Evolutionary conservation across 169 alveolate species (phyloP).

Genomic region (Prorocentrum cordatum): DNA sequence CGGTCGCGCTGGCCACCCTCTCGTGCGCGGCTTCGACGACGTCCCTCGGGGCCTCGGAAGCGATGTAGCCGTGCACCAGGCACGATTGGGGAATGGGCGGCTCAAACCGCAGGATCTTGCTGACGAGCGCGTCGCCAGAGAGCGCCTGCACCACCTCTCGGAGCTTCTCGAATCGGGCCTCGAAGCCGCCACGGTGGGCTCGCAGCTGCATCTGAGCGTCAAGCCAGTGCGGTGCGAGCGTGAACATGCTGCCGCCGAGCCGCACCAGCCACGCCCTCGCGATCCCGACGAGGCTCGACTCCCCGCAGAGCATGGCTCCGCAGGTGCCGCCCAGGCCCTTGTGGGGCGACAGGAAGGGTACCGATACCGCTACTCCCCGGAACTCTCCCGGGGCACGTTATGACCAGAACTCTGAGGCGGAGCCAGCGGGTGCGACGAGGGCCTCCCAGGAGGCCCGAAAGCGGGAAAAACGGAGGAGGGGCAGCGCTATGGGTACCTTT

Average conservation of each 20-base stretch:
- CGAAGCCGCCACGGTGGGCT: background rate
- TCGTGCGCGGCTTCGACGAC: no score
- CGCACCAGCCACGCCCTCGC: background rate
- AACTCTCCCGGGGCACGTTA: no score
- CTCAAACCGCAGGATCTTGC: slow-evolving; percentile 9
- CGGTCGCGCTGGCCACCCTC: no score
- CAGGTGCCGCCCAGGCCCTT: no score
- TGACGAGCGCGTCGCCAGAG: background rate
- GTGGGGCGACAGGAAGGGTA: no score
- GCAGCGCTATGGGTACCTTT: background rate
- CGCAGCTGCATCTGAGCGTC: slow-evolving; percentile 2
- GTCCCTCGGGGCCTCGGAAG: no score
- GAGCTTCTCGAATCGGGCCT: background rate
- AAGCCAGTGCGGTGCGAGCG: slow-evolving; percentile 23
- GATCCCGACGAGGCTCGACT: background rate
- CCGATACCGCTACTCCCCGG: no score
- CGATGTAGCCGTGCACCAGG: background rate
- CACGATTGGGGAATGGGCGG: slow-evolving; percentile 20
- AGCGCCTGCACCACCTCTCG: slow-evolving; percentile 13
- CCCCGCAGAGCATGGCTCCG: no score
- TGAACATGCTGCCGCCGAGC: background rate
- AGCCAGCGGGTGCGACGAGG: background rate
- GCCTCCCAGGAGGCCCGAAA: slow-evolving; percentile 8
- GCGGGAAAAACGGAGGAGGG: background rate
- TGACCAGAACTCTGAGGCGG: background rate